Base-by-base conservation (phyloP, 1,284 basidiomycete genomes). In the Caloboletus inedulis region DNA sequence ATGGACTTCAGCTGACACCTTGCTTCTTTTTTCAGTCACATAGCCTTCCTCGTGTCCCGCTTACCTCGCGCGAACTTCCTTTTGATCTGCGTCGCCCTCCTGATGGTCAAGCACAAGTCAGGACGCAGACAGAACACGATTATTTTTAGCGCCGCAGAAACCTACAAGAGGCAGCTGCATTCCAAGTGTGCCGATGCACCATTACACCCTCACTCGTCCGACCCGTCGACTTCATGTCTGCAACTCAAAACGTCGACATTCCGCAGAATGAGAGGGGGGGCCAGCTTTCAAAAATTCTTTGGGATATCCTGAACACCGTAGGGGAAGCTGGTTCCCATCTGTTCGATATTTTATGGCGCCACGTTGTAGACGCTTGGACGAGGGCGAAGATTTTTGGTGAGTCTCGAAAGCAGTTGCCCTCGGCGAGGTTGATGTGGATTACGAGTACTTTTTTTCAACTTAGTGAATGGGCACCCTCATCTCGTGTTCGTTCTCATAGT, bases 121-220 rank as follows among this genome's bases (percentile, higher is more conserved):
- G 40, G 16, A 39, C 12, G 34, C 3, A 29, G 19, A 33, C 2
- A 14, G 33, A 33, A 30, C 3, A 9, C 1, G 19, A 2, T 16
- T 25, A 8, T 47, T 30, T 29, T 16, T 14, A 6, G 13, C 7
- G 2, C 8, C 16, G 6, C 21, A 27, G 13, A 31, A 29, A 10
- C 18, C 49, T 54, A 59, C 25, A 55, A 59, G 25, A 51, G 43
- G 7, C n/a, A n/a, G n/a, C 34, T 9, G 16, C 27, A 10, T 16
- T 12, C 9, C 16, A 30, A 23, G 25, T 31, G 14, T 18, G 35
- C 7, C 16, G 33, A 14, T 14, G 18, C 9, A 33, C n/a, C n/a
- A 7, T 19, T 10, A 8, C 13, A 30, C 33, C 18, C 21, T 16
- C 19, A n/a, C 44, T 41, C 23, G 5, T 5, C 23, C 23, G 23